These are phyloP conservation scores for Sporothrix pallida DNA, from an alignment of 2,329 filamentous ascomycete genomes.

Conservation along the genomic window DNA sequence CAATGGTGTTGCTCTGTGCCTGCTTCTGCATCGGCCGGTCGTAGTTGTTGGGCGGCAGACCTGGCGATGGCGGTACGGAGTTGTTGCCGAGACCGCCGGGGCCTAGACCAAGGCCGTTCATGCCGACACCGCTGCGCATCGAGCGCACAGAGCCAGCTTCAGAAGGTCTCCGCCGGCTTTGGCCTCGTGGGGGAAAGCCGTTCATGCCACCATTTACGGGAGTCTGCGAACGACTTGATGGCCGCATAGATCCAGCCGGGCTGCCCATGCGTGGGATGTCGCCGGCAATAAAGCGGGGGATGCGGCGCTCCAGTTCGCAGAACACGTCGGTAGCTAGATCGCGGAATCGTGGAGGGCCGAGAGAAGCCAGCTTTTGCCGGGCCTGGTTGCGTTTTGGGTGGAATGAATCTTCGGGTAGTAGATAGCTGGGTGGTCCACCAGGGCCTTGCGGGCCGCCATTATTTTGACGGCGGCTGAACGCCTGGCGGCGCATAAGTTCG, in stretches of 20 bases:
- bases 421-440: slow-evolving; percentile 68
- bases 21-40: slow-evolving; percentile 83
- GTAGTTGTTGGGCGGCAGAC: slow-evolving; percentile 66
- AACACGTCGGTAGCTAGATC: slow-evolving; percentile 96
- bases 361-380: slow-evolving; percentile 89
- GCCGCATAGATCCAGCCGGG: slow-evolving; percentile 65
- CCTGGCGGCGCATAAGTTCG: slow-evolving; percentile 86
- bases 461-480: slow-evolving; percentile 61
- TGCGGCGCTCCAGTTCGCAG: slow-evolving; percentile 88
- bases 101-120: slow-evolving; percentile 37
- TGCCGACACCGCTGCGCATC: slow-evolving; percentile 43
- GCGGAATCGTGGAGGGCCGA: slow-evolving; percentile 84
- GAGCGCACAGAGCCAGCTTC: slow-evolving; percentile 67
- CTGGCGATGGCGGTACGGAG: slow-evolving; percentile 63
- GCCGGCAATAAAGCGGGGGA: slow-evolving; percentile 75
- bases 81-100: slow-evolving; percentile 36
- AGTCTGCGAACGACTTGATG: slow-evolving; percentile 65
- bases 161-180: slow-evolving; percentile 62
- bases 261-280: slow-evolving; percentile 74
- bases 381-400: slow-evolving; percentile 98
- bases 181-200: slow-evolving; percentile 57
- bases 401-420: slow-evolving; percentile 85
- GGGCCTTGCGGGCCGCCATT: slow-evolving; percentile 55
- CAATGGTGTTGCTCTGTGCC: slow-evolving; percentile 93
- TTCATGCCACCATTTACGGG: slow-evolving; percentile 61